These are phyloP conservation scores for Phytomonas sp. DNA, from an alignment of 208 protist species.

Conservation along the genomic window DNA sequence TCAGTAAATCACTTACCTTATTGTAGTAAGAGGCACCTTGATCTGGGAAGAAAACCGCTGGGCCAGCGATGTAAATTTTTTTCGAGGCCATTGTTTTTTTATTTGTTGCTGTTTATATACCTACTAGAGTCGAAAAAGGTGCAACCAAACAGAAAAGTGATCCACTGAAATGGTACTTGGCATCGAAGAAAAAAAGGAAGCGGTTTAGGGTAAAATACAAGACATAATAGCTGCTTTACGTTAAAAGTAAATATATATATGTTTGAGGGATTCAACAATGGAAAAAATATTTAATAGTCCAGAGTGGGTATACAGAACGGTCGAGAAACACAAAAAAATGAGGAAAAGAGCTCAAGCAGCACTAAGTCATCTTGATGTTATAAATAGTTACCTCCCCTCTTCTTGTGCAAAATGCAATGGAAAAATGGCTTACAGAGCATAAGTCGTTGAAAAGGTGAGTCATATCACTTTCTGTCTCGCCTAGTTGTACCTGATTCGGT, in stretches of 20 bases:
- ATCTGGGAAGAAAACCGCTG: slow-evolving; percentile 64
- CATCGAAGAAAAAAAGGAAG: slow-evolving; percentile 3
- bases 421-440: neutral
- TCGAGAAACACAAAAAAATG: neutral
- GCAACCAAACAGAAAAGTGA: neutral
- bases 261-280: neutral
- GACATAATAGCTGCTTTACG: neutral
- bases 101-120: neutral
- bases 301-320: neutral
- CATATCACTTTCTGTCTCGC: neutral
- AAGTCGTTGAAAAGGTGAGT: neutral
- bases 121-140: neutral
- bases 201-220: neutral
- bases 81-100: slow-evolving; percentile 7
- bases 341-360: neutral
- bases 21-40: slow-evolving; percentile 48
- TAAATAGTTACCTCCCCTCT: neutral
- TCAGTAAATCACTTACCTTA: slow-evolving; percentile 32
- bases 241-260: too few species aligned
- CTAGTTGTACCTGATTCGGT: neutral
- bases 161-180: neutral
- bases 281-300: too few species aligned
- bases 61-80: slow-evolving; percentile 77
- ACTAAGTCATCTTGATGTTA: neutral
- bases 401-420: neutral